Conservation (phyloP, 2,329 filamentous ascomycete species). For the Fusarium equiseti region DNA sequence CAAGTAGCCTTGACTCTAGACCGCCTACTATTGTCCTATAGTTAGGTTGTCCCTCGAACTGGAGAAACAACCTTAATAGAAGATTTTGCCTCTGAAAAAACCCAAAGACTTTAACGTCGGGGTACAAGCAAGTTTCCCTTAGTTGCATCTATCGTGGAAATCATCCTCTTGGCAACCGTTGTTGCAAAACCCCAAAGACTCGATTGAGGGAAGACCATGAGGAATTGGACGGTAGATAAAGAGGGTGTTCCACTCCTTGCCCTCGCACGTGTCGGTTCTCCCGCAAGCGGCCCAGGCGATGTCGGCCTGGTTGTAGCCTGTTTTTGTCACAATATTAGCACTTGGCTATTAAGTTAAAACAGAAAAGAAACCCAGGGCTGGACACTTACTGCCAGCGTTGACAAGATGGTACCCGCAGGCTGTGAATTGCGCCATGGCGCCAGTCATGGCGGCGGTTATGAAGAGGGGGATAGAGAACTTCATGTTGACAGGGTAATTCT, state of each 20-base stretch:
- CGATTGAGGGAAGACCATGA: neutral
- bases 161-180: neutral
- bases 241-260: conserved; percentile 1
- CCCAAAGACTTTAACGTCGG: neutral
- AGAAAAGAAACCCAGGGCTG: neutral
- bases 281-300: neutral
- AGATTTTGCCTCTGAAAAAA: neutral
- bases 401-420: conserved; percentile 1
- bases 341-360: neutral
- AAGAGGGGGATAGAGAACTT: neutral
- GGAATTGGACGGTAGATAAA: conserved; percentile 1
- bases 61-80: neutral
- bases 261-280: neutral
- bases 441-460: neutral
- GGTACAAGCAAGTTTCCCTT: neutral
- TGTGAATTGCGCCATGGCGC: neutral
- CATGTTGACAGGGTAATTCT: neutral
- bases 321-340: neutral
- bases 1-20: too few species aligned
- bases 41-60: neutral
- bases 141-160: neutral
- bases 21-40: neutral
- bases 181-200: neutral
- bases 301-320: neutral
- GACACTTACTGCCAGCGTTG: neutral